Evolutionary conservation across 2,329 filamentous ascomycete genomes (phyloP).

Genomic region (Calonectria pteridis): DNA sequence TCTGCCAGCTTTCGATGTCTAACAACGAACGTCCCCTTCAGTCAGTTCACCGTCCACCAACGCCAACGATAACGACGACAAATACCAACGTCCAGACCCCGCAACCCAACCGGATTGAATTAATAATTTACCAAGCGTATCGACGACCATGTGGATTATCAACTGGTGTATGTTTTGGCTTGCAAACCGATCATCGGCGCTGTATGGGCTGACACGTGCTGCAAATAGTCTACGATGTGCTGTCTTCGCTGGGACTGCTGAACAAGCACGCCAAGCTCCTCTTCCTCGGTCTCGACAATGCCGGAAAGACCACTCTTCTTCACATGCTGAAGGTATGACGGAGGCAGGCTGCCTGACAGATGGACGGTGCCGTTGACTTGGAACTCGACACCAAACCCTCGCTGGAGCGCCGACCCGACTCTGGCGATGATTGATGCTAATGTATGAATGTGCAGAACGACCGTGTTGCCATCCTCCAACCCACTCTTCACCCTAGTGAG

Average conservation of each 20-base stretch:
- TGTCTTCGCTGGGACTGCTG: conserved; percentile 86
- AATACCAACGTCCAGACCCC: conserved; percentile 28
- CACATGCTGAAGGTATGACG: conserved; percentile 91
- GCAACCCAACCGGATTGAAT: conserved; percentile 33
- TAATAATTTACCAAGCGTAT: conserved; percentile 40
- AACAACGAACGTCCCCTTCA: conserved; percentile 37
- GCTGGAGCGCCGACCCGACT: background rate
- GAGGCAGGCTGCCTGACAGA: background rate
- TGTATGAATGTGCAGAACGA: conserved; percentile 74
- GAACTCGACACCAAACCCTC: conserved; percentile 11
- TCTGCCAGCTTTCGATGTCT: conserved; percentile 46
- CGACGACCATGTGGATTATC: conserved; percentile 85
- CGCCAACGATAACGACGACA: conserved; percentile 42
- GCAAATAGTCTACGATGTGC: conserved; percentile 81
- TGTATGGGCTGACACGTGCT: conserved; percentile 50
- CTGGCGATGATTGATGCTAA: conserved; percentile 39
- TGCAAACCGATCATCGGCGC: conserved; percentile 20
- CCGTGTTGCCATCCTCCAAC: conserved; percentile 90
- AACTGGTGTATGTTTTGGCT: conserved; percentile 84
- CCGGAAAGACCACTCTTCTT: conserved; percentile 92
- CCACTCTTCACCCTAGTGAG: conserved; percentile 91
- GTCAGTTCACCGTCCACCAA: conserved; percentile 36
- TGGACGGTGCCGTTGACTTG: conserved; percentile 8
- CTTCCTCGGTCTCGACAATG: conserved; percentile 94
- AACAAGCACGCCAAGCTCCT: conserved; percentile 98